Base-by-base conservation (phyloP, 495 filamentous ascomycete species). In the Hyaloscypha variabilis region DNA sequence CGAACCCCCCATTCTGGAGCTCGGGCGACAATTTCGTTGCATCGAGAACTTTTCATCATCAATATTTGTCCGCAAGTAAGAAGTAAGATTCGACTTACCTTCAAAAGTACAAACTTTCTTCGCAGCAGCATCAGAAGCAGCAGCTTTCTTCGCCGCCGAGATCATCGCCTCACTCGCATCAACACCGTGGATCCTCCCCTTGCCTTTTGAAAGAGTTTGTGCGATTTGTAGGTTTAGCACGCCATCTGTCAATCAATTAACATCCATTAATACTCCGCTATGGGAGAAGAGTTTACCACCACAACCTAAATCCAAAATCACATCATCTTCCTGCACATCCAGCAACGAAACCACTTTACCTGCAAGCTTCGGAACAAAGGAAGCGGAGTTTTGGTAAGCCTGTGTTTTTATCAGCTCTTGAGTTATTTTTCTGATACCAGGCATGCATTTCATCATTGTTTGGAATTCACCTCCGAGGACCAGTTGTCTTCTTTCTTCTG, bases 331-430 rank as follows among this genome's bases (percentile, higher is more conserved):
- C 66, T 85, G 79, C 6, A 85, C 83, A 61, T 87, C 81, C 4
- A 94, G 84, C 80, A 86, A 88, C 61, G 79, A 71, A 29, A 91
- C 58, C n/a, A 93, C 80, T 64, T 83, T 88, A 6, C 78, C 80
- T 11, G 90, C 85, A 8, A 92, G 81, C 67, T 87, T 80, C 14
- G 91, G 87, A 21, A 92, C 89, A 72, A 93, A 94, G n/a, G 85
- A 81, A 2, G 89, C 90, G 26, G 87, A 82, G 61, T 82, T 75
- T 53, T 82, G 81, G 73, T 91, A 92, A 54, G 81, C 81, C 86
- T 89, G 23, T 63, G 23, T 28, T 31, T 34, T 30, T 14, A 29
- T 58, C 55, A 58, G 55, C 39, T 46, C 36, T 23, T 60, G 4
- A 60, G 29, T 31, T 42, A 21, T 5, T 63, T 49, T 51, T 70